These are phyloP conservation scores for Fragilaria radians DNA, from an alignment of 108 stramenopile species.

Conservation along the genomic window DNA sequence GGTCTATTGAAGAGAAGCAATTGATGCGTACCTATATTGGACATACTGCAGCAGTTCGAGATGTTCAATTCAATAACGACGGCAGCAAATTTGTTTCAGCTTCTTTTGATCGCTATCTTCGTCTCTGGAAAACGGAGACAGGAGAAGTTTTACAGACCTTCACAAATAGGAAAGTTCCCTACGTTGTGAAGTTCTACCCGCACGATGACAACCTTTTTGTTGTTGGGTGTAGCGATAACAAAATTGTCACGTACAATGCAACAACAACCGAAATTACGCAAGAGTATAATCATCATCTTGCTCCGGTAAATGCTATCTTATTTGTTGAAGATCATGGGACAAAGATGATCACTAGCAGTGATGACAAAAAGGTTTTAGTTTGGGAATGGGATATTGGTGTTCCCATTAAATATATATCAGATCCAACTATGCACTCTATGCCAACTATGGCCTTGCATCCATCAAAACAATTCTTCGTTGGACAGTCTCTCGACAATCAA, in stretches of 20 bases:
- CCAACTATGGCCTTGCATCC: constrained; percentile 90
- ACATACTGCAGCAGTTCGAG: constrained; percentile 90
- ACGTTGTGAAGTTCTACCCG: constrained; percentile 91
- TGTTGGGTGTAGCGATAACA: constrained; percentile 94
- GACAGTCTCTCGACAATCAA: constrained; percentile 94
- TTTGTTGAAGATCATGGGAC: constrained; percentile 90
- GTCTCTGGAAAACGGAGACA: constrained; percentile 96
- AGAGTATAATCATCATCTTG: constrained; percentile 98
- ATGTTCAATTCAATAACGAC: constrained; percentile 87
- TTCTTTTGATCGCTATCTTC: constrained; percentile 89
- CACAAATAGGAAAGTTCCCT: constrained; percentile 91
- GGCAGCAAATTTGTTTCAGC: constrained; percentile 85
- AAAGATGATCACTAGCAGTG: constrained; percentile 90
- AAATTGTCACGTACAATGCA: constrained; percentile 88
- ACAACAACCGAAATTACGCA: constrained; percentile 92
- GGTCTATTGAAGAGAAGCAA: constrained; percentile 57
- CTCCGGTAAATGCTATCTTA: constrained; percentile 92
- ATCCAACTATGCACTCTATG: constrained; percentile 99
- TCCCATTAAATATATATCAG: constrained; percentile 98
- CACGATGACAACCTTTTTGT: constrained; percentile 93
- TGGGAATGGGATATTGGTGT: constrained; percentile 99
- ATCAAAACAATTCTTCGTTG: constrained; percentile 61
- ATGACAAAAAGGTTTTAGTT: constrained; percentile 97
- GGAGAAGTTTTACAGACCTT: constrained; percentile 86
- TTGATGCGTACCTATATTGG: constrained; percentile 92